Evolutionary conservation across 2,329 filamentous ascomycete species (phyloP), one percentile per base, ranked within the genome.

Genomic region (Fusarium buharicum): DNA sequence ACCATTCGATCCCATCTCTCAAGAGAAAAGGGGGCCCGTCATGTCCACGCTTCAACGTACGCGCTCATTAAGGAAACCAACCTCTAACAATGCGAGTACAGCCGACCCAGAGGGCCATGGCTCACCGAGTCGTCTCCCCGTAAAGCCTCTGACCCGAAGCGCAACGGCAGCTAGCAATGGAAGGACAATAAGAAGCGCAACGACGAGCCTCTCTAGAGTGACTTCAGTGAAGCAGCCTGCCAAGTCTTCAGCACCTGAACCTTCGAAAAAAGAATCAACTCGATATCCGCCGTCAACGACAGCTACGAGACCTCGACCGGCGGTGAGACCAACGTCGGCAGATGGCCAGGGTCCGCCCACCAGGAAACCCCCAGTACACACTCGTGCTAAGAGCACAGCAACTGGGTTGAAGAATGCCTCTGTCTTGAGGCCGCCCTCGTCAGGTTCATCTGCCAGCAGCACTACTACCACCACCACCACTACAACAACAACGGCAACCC

Each of bases 81-180:
- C 72, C 16, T 55, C 67, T 14, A 57, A 68, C 6, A 39, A 67
- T 41, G 57, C 61, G 17, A 48, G 46, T 53, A 27, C 57, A 27
- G 28, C 64, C 14, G 66, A 68, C 30, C 59, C 48, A 59, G 71
- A 73, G 34, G 75, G 78, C 53, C 78, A 72, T 64, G 69, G 64
- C 16, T 84, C 82, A 10, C 82, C 83, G 2, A 85, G 79, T 67
- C 78, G 82, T 34, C 74, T 85, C 28, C 82, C 82, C 34, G 70
- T 81, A 64, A 84, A 82, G 67, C 80, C 79, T 28, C 63, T 70
- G 44, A 71, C 74, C 20, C 72, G 77, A 36, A 73, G 73, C 17
- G 65, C 72, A 34, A 75, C 76, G 11, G 62, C 72, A 8, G 67
- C 66, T n/a, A 62, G 63, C 12, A 60, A 67, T 22, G 62, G 50